Evolutionary conservation across 805 yeast species (phyloP).

Genomic region (Middelhovenomyces tepae): DNA sequence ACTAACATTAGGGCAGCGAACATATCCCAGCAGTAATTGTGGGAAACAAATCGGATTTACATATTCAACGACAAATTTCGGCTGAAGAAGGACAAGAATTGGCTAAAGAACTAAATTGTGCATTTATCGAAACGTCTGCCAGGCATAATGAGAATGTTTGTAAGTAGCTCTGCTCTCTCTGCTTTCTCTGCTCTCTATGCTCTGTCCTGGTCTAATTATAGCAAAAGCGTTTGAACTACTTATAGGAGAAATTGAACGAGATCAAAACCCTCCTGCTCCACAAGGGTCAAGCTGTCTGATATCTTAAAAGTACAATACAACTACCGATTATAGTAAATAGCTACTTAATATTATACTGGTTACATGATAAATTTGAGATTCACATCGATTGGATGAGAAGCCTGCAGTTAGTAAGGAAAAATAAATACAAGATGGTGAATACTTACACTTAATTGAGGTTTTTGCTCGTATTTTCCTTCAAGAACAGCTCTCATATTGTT

Average conservation of each 20-base stretch:
- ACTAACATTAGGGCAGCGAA: slow-evolving; percentile 37
- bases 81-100: slow-evolving; percentile 49
- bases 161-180: too few species aligned
- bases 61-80: slow-evolving; percentile 50
- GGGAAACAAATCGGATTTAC: slow-evolving; percentile 69
- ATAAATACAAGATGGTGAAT: not conserved
- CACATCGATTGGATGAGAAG: slow-evolving; percentile 73
- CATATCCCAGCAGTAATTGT: slow-evolving; percentile 70
- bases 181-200: too few species aligned
- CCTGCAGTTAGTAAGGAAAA: too few species aligned
- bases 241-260: slow-evolving; percentile 51
- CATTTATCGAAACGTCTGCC: slow-evolving; percentile 78
- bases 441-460: slow-evolving; percentile 59
- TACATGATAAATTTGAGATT: slow-evolving; percentile 43
- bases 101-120: slow-evolving; percentile 59
- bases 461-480: slow-evolving; percentile 60
- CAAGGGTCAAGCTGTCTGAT: slow-evolving; percentile 8
- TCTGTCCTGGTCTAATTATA: too few species aligned
- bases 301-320: slow-evolving; percentile 4
- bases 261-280: slow-evolving; percentile 39
- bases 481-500: slow-evolving; percentile 62
- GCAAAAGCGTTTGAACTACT: slow-evolving; percentile 50
- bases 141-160: slow-evolving; percentile 69
- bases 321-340: not conserved
- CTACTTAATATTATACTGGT: too few species aligned